Percentiles rank a stretch among this genome's conserved stretches.
Evolutionary conservation across 2,329 filamentous ascomycete species (phyloP).

Genomic region (Arthrobotrys conoides): DNA sequence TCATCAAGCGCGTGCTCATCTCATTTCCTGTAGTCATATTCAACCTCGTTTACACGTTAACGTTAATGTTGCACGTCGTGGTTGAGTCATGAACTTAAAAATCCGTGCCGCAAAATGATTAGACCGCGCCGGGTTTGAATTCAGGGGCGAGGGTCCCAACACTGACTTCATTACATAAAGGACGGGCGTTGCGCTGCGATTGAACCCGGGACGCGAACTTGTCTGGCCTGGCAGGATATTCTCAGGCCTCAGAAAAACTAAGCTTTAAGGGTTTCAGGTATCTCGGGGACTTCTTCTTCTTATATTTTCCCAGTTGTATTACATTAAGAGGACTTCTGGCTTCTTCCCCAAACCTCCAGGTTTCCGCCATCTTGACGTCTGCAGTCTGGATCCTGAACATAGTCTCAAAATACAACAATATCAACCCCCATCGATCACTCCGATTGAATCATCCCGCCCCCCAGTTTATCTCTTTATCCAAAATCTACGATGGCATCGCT

Average conservation of each 20-base stretch:
- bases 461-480: no score
- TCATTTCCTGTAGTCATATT: background rate
- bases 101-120: background rate
- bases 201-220: background rate
- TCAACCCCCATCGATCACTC: background rate
- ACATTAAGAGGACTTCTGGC: no score
- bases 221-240: background rate
- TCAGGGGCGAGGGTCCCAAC: no score
- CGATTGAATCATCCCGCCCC: background rate
- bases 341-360: no score
- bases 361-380: no score
- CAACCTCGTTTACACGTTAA: no score
- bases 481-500: background rate
- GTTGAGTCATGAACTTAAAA: conserved; percentile 6
- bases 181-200: no score
- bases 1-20: conserved; percentile 3
- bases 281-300: no score
- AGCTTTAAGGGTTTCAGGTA: no score
- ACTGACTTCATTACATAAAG: background rate
- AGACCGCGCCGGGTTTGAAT: background rate
- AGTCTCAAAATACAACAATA: background rate
- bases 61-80: background rate
- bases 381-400: background rate
- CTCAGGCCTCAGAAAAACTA: no score
- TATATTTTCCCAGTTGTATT: no score